Conservation (phyloP, 1,139 yeast species). For the Yamadazyma sp. region DNA sequence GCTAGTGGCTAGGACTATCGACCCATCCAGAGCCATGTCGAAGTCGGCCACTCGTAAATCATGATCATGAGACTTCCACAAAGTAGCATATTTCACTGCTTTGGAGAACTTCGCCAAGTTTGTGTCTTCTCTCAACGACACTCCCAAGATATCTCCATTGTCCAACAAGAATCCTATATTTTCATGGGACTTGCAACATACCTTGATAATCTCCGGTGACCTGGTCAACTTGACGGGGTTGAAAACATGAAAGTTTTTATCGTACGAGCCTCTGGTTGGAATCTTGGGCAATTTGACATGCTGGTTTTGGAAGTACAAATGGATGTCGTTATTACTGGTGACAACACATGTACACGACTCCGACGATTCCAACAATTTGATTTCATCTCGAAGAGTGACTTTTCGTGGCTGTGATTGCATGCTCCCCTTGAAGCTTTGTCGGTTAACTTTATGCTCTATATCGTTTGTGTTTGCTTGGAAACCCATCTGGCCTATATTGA, state of each 20-base stretch:
- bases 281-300: conserved; percentile 50
- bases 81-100: conserved; percentile 34
- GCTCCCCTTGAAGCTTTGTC: conserved; percentile 33
- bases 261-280: conserved; percentile 32
- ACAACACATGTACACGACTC: conserved; percentile 72
- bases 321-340: conserved; percentile 59
- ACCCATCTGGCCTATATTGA: conserved; percentile 87
- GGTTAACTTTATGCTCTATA: conserved; percentile 27
- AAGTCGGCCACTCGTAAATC: conserved; percentile 58
- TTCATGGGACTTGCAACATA: conserved; percentile 35
- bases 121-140: conserved; percentile 8
- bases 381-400: conserved; percentile 47
- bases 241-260: conserved; percentile 52
- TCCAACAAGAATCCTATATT: conserved; percentile 46
- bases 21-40: conserved; percentile 69
- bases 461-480: conserved; percentile 22
- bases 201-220: conserved; percentile 33
- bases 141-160: conserved; percentile 49
- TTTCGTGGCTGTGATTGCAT: conserved; percentile 43
- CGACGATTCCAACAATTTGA: conserved; percentile 62
- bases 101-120: conserved; percentile 27
- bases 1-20: conserved; percentile 63
- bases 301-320: conserved; percentile 59
- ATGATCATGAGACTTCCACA: conserved; percentile 57
- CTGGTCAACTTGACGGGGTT: conserved; percentile 51